Evolutionary conservation across 441 rosid species (phyloP), one percentile per base, ranked within the genome.

Genomic region (Euphorbia schlechtendalii): DNA sequence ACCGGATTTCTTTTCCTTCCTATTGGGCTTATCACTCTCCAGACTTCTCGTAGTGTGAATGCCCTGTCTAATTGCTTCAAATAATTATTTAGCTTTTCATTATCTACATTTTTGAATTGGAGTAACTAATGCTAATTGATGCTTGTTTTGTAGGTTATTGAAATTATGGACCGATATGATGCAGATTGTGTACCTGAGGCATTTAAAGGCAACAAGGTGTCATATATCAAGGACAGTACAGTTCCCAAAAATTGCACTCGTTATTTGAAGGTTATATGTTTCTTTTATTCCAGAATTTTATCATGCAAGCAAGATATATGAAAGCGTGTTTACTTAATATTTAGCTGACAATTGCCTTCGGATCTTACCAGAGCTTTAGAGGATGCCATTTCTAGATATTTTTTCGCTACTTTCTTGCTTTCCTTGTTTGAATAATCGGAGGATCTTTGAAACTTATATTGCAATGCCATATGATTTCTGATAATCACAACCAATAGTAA

Each of bases 91-190:
- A 6, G 34, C 49, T 54, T 53, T 24, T 60, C 46, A 48, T 9
- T 60, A 34, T 40, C 58, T 69, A 45, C 40, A 36, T 52, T 40
- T 15, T 15, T 9, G 41, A 36, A 59, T 36, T 15, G 0, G 34
- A 64, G 38, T 22, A 20, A 58, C 54, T 40, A 17, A 57, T 27
- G 10, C 8, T 40, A 12, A 56, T 56, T 20, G 27, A 62, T 45
- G 46, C 40, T 64, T 0, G 69, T 71, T 56, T 68, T 74, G 65
- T 77, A 91, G 98, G 94, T 87, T 73, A 76, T 84, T 64, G 96
- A 89, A 75, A 81, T 91, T 70, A 74, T 81, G 66, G 86, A 85
- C 10, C 84, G 85, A 21, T 91, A 91, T 67, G 98, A 91, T 72
- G 77, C 65, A 49, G 94, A 84, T 15, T 91, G 98, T 61, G 73